A percentile compares a stretch with the other conserved stretches of the same genome.
These are phyloP conservation scores for Phytopythium kandeliae DNA, from an alignment of 352 stramenopile genomes.

Conservation along the genomic window DNA sequence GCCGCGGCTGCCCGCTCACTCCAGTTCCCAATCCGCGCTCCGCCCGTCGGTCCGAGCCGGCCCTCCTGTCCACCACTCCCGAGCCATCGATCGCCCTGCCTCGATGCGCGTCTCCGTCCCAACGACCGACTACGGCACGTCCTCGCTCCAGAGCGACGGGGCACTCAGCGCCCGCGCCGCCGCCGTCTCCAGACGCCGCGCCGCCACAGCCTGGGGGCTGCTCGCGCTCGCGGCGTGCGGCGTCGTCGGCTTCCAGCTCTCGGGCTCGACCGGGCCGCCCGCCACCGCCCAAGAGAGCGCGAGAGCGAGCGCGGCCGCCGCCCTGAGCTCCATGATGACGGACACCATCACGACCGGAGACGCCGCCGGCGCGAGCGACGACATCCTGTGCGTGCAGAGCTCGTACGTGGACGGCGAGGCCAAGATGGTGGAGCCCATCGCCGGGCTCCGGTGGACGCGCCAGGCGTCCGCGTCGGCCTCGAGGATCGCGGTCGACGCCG, in stretches of 20 bases:
- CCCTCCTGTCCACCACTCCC: background rate
- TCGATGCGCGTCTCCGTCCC: background rate
- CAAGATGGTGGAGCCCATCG: conserved; percentile 60
- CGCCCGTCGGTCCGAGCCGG: no score
- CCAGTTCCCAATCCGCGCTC: no score
- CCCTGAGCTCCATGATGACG: background rate
- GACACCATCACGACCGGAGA: no score
- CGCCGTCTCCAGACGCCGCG: background rate
- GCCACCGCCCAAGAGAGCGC: background rate
- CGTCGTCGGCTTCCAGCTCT: conserved; percentile 4
- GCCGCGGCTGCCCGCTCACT: no score
- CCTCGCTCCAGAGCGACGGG: background rate
- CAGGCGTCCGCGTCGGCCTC: conserved; percentile 12
- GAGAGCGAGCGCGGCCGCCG: background rate
- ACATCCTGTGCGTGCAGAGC: conserved; percentile 60
- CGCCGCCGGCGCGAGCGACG: background rate
- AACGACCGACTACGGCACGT: conserved; percentile 7
- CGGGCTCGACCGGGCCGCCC: background rate
- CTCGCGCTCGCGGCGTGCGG: background rate
- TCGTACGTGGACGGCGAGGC: conserved; percentile 49
- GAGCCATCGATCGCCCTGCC: background rate
- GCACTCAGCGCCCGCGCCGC: background rate
- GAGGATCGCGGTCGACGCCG: conserved; percentile 45
- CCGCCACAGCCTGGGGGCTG: background rate
- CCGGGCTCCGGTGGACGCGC: conserved; percentile 35